Evolutionary conservation across 176 grass and related monocot species (phyloP), one percentile per base, ranked within the genome.

Genomic region (Triticum timopheevii): DNA sequence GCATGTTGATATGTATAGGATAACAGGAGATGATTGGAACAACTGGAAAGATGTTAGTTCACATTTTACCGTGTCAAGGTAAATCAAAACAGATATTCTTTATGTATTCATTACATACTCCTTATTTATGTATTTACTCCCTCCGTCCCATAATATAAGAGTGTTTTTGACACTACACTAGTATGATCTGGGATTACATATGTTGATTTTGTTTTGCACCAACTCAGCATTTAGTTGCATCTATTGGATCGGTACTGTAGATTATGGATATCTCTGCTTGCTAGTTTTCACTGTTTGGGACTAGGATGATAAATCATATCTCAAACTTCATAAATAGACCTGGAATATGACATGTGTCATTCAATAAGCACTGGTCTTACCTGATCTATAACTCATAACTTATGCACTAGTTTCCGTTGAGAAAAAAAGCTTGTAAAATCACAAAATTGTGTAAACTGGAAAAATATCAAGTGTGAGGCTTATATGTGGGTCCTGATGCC

Each of bases 1-100:
- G 36, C 84, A 89, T 77, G 91, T 95, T 64, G 90, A 98, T 78
- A 93, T 98, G 89, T 44, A 98, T 78, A 93, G 91, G 82, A 87
- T 95, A 78, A 98, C 95, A 33, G 88, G 80, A 27, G 95, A 98
- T 86, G 95, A 98, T 87, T 98, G 95, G 93, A 93, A 98, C 82
- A 90, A 38, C 19, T 92, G 95, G 95, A 72, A 89, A 58, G 91
- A 93, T 91, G 91, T 93, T 59, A 86, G 82, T 87, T 93, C 85
- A 56, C 95, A 95, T 83, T 95, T 98, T 76, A 56, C 86, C 58
- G 47, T 93, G 40, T 86, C 93, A 78, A 93, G 95, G 95, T 95
- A 87, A 56, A 75, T 76, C 52, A 20, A 79, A 77, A 71, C 39
- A 33, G 23, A 70, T 72, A 80, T 75, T 54, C 30, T 75, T 22